phyloP scores from a whole-genome alignment of 345 rosid species.

The Populus alba region DNA sequence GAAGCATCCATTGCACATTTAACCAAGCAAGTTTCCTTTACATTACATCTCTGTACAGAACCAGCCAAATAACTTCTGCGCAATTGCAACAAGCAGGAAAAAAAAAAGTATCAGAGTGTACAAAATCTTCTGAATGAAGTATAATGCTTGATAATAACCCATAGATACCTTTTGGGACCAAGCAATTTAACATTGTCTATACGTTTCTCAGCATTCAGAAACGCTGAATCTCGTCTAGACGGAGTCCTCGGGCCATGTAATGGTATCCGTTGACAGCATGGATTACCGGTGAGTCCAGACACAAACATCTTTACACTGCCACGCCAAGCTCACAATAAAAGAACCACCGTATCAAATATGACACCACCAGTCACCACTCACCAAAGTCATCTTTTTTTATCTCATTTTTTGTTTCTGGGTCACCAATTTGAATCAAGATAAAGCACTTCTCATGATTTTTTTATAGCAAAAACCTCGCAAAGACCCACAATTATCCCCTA shows the following conservation, averaged over 20 bases:
- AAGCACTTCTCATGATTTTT: too few species aligned
- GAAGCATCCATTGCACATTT: conserved; percentile 79
- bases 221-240: conserved; percentile 33
- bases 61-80: conserved; percentile 29
- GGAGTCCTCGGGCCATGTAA: conserved; percentile 20
- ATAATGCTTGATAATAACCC: neutral
- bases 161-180: conserved; percentile 44
- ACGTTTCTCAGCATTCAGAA: conserved; percentile 23
- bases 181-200: conserved; percentile 21
- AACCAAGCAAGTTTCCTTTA: conserved; percentile 24
- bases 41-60: conserved; percentile 33
- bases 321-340: neutral
- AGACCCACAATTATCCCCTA: too few species aligned
- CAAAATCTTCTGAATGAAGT: neutral
- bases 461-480: too few species aligned
- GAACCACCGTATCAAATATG: too few species aligned
- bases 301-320: conserved; percentile 45
- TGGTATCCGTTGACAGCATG: conserved; percentile 47
- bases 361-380: too few species aligned
- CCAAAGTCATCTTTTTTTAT: too few species aligned
- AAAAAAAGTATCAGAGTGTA: conserved; percentile 1
- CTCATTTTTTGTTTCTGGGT: too few species aligned
- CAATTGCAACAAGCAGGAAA: neutral
- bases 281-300: conserved; percentile 56
- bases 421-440: too few species aligned